Base-by-base conservation (phyloP, 805 yeast species). In the Lipomyces sp. region DNA sequence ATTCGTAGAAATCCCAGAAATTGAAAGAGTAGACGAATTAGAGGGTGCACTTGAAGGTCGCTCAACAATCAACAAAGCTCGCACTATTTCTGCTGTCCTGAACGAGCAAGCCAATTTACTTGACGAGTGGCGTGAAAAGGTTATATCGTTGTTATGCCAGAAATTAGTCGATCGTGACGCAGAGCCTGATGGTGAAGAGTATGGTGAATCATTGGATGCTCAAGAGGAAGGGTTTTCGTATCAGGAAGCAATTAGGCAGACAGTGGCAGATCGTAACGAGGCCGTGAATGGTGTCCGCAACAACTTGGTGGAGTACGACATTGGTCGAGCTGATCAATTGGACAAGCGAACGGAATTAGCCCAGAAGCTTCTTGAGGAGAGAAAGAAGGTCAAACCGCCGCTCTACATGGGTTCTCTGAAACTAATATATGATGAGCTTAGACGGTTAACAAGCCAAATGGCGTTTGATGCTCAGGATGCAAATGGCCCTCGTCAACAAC, bases 141-240 rank as follows among this genome's bases (percentile, higher is more conserved):
- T 88, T 61, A 72, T 77, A 3, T 70, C 70, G 1, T 75, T 86
- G 13, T 77, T 90, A 58, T 73, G 79, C 45, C 80, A 79, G n/a
- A 86, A 86, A 0, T 80, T 90, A 5, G 77, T 85, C 51, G 88
- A 86, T 60, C 71, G 77, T n/a, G 79, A 78, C 7, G 76, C 77
- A 0, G 81, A 80, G 53, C 86, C 87, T 2, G 86, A 87, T 61
- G 92, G 93, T 13, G 89, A 86, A 59, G 98, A 92, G 73, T 95
- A 93, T 76, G 87, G 85, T 11, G 84, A 83, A 3, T 87, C 96
- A 0, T 79, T 94, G 59, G 85, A 86, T 53, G 87, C 85, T 57
- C 98, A 94, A 76, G 96, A 89, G 65, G 81, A 84, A 65, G 88
- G 88, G 0, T 77, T 70, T 53, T 69, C 71, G 2, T 75, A 75